Percentiles rank a stretch among this genome's conserved stretches.
Evolutionary conservation across 352 stramenopile species (phyloP).

Genomic region (Globisporangium polare): DNA sequence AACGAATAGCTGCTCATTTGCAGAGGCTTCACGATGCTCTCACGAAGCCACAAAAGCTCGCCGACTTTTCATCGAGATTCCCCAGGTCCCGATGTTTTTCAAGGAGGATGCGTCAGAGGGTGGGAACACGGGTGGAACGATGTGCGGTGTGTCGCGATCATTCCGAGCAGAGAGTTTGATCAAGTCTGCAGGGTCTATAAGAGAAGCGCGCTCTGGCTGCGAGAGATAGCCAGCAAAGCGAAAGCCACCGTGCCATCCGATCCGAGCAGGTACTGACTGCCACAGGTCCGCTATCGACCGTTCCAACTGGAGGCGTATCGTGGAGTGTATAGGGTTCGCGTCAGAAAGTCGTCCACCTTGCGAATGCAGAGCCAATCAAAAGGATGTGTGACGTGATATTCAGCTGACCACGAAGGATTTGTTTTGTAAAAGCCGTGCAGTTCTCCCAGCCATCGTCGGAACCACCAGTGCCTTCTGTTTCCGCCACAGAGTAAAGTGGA

Average conservation of each 20-base stretch:
- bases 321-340: not conserved
- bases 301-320: not conserved
- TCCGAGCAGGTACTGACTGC: not conserved
- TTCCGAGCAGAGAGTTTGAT: too few relatives aligned
- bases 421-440: not conserved
- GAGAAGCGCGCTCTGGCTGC: too few relatives aligned
- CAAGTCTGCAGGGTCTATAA: too few relatives aligned
- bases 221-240: too few relatives aligned
- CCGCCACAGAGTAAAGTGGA: not conserved
- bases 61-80: not conserved
- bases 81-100: not conserved
- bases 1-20: not conserved
- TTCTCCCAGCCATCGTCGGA: not conserved
- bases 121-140: slow-evolving; percentile 8
- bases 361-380: slow-evolving; percentile 1
- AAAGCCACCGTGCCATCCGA: too few relatives aligned
- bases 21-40: not conserved
- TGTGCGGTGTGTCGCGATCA: not conserved
- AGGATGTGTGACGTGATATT: not conserved
- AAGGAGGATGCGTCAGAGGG: slow-evolving; percentile 2
- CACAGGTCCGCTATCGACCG: not conserved
- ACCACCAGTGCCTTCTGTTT: too few relatives aligned
- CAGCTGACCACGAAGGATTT: not conserved
- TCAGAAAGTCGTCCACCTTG: slow-evolving; percentile 3
- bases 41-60: not conserved